These are phyloP conservation scores for Gossypium armourianum DNA, from an alignment of 441 rosid species.

Conservation along the genomic window DNA sequence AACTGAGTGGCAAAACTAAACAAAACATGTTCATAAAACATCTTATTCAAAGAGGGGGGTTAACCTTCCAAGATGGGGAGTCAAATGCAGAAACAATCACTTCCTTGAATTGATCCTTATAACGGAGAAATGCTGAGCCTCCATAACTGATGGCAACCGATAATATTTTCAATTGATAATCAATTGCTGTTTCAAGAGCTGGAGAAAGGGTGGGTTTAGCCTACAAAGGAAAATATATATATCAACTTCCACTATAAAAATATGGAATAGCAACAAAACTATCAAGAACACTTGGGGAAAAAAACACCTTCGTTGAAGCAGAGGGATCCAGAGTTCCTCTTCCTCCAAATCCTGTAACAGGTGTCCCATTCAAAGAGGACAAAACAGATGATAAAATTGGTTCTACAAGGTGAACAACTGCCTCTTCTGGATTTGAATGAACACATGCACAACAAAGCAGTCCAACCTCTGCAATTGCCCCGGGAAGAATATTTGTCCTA, in stretches of 20 bases:
- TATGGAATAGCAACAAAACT: slow-evolving; percentile 12
- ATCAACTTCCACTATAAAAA: slow-evolving; percentile 21
- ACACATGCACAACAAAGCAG: slow-evolving; percentile 96
- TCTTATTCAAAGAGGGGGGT: slow-evolving; percentile 3
- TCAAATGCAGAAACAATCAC: slow-evolving; percentile 77
- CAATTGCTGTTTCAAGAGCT: slow-evolving; percentile 88
- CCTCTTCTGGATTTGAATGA: slow-evolving; percentile 89
- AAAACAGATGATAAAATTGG: slow-evolving; percentile 68
- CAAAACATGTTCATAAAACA: slow-evolving; percentile 3
- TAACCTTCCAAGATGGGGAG: slow-evolving; percentile 92
- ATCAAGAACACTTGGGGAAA: slow-evolving; percentile 20
- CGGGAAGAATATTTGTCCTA: slow-evolving; percentile 86
- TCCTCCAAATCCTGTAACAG: slow-evolving; percentile 88
- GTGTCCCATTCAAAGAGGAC: slow-evolving; percentile 83
- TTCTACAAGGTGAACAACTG: slow-evolving; percentile 70
- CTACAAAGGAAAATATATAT: slow-evolving; percentile 27
- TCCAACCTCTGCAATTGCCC: slow-evolving; percentile 98
- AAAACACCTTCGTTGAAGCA: slow-evolving; percentile 57
- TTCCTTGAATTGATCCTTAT: slow-evolving; percentile 64
- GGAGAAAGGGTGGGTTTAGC: slow-evolving; percentile 78
- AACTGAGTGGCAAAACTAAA: neutral
- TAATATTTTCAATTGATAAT: slow-evolving; percentile 78
- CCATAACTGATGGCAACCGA: slow-evolving; percentile 87
- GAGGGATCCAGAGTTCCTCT: slow-evolving; percentile 41
- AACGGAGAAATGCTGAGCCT: slow-evolving; percentile 71